phyloP scores from a whole-genome alignment of 116 monocot species.

The Cymodocea nodosa region DNA sequence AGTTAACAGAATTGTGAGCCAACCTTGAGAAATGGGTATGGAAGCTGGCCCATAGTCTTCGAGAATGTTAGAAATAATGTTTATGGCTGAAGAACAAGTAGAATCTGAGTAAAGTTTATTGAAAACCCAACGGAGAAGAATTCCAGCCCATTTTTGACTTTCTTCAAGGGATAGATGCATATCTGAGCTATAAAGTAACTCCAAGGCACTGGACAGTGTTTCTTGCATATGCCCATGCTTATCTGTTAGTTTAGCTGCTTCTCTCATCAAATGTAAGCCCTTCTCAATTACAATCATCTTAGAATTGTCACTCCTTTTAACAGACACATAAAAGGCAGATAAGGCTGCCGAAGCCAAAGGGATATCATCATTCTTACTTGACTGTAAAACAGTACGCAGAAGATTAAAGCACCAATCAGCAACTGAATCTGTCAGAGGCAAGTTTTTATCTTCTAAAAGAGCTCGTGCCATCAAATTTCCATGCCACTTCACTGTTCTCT shows the following conservation, averaged over 20 bases:
- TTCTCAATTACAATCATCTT: conserved; percentile 46
- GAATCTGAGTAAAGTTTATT: conserved; percentile 28
- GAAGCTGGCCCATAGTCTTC: conserved; percentile 75
- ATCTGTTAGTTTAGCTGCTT: conserved; percentile 47
- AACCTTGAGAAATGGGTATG: conserved; percentile 89
- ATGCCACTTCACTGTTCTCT: conserved; percentile 98
- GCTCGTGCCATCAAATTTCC: conserved; percentile 71
- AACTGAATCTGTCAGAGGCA: conserved; percentile 69
- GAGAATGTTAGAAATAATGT: conserved; percentile 64
- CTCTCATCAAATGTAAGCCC: conserved; percentile 71
- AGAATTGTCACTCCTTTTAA: conserved; percentile 59
- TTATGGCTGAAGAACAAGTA: conserved; percentile 35
- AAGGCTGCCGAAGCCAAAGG: conserved; percentile 56
- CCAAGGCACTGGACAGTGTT: conserved; percentile 44
- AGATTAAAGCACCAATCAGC: conserved; percentile 80
- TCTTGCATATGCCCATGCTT: conserved; percentile 66
- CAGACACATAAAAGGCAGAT: conserved; percentile 70
- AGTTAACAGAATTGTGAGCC: conserved; percentile 63
- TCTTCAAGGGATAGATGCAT: conserved; percentile 78
- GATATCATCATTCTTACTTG: conserved; percentile 57
- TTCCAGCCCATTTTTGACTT: conserved; percentile 71
- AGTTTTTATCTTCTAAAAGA: conserved; percentile 67
- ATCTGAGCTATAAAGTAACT: conserved; percentile 47
- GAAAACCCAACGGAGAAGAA: conserved; percentile 83
- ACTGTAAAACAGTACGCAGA: conserved; percentile 66